Conservation (phyloP, 140 eudicot species). For the Bidens hawaiensis region DNA sequence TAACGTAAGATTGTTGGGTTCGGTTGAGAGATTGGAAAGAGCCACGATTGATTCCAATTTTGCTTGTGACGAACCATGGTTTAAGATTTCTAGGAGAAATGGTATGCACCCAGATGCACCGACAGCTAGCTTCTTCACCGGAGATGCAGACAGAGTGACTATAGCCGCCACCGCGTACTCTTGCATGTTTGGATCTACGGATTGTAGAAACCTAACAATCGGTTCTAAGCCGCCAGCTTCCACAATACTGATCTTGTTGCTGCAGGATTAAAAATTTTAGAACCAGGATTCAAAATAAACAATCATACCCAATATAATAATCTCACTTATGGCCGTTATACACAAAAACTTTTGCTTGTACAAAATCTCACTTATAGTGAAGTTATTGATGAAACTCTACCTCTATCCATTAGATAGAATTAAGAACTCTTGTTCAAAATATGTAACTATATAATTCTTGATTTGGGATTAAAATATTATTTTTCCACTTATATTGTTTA, state of each 20-base stretch:
- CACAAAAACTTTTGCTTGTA: too few relatives aligned
- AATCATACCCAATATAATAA: too few relatives aligned
- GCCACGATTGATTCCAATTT: constrained; percentile 76
- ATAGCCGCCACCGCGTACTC: constrained; percentile 84
- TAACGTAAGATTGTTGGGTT: constrained; percentile 40
- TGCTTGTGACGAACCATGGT: constrained; percentile 55
- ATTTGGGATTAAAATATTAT: not conserved
- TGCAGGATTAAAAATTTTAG: constrained; percentile 19
- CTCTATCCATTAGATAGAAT: too few relatives aligned
- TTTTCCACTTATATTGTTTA: not conserved
- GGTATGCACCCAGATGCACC: constrained; percentile 80
- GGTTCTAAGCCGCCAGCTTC: constrained; percentile 86
- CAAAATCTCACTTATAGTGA: too few relatives aligned
- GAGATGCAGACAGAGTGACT: constrained; percentile 87
- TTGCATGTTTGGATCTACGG: constrained; percentile 47
- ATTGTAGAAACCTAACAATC: constrained; percentile 62
- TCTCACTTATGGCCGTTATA: too few relatives aligned
- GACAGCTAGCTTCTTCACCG: constrained; percentile 62
- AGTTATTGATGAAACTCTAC: too few relatives aligned
- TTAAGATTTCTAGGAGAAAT: constrained; percentile 47
- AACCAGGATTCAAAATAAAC: not conserved
- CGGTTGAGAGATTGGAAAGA: constrained; percentile 80
- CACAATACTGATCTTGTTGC: constrained; percentile 81
- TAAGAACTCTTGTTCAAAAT: too few relatives aligned
- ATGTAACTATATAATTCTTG: too few relatives aligned